These are phyloP conservation scores for Macadamia tetraphylla DNA, from an alignment of 164 flowering plant species.

Conservation along the genomic window DNA sequence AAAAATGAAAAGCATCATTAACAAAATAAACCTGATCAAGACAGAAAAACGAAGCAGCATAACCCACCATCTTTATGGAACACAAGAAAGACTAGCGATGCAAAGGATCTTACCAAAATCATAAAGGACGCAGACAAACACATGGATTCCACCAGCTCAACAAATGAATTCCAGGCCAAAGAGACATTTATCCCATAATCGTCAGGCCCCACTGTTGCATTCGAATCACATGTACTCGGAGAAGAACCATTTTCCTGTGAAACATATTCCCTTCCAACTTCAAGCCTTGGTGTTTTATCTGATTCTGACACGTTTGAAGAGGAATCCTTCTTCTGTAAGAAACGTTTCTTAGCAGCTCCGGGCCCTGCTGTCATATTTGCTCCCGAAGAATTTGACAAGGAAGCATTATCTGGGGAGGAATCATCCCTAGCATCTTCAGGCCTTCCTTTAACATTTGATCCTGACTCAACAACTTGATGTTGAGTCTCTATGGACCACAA, in stretches of 20 bases:
- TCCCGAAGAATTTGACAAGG: slow-evolving; percentile 1
- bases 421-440: slow-evolving; percentile 12
- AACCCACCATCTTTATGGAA: not conserved
- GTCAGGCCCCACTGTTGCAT: no score
- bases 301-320: no score
- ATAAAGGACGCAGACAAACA: slow-evolving; percentile 54
- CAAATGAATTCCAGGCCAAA: slow-evolving; percentile 60
- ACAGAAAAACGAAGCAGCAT: not conserved
- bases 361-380: slow-evolving; percentile 15
- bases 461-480: slow-evolving; percentile 19
- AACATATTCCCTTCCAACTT: no score
- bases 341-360: slow-evolving; percentile 10
- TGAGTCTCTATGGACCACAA: slow-evolving; percentile 71
- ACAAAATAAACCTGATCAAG: no score
- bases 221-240: not conserved
- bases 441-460: slow-evolving; percentile 16
- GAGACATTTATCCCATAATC: not conserved
- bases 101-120: slow-evolving; percentile 56
- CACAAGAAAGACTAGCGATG: not conserved
- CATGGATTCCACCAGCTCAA: slow-evolving; percentile 74
- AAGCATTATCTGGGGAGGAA: no score
- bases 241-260: not conserved
- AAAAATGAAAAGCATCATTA: no score
- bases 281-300: no score
- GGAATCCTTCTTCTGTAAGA: no score